Evolutionary conservation across 352 stramenopile species (phyloP), one percentile per base, ranked within the genome.

Genomic region (Globisporangium spinosum): DNA sequence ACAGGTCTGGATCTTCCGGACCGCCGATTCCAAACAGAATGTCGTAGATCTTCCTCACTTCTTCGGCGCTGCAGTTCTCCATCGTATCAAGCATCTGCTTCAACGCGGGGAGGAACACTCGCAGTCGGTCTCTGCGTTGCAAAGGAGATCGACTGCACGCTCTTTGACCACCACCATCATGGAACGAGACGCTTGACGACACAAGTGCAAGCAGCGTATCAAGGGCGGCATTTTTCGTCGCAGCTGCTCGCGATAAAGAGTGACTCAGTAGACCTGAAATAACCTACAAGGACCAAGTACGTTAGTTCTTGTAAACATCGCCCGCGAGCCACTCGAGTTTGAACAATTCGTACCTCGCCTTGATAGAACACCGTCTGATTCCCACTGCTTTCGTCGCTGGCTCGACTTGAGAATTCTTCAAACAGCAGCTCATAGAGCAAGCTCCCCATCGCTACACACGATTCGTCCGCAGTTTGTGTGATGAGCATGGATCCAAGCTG

Each of bases 51-150:
- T 80, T 69, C 2, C 82, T 72, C 58, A 77, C 74, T 68, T 89
- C 77, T 7, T 73, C 64, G 0, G 58, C 61, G 15, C 59, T 71
- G 60, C 65, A 85, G 13, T 64, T 72, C 62, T 90, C 78, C 57
- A 85, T 82, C 1, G 58, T 68, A 35, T 90, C 82, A 3, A 90
- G 69, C 53, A 90, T 63, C 32, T 90, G 80, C 70, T 88, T 87
- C 7, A 90, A 40, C 22, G 69, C 53, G 17, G 79, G 70, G 0
- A 88, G 67, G 40, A 80, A 89, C 3, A 81, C 47, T 13, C 65
- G 27, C 20, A 82, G 66, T 8, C 75, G 71, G 29, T 71, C 43
- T 32, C 73, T 40, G 53, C 75, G 69, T 34, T 78, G 65, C 2
- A 68, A 62, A 27, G 65, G 70, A n/a, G 60, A 64, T 20, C 59